Evolutionary conservation across 495 filamentous ascomycete genomes (phyloP).

Genomic region (Penicillium arizonense): DNA sequence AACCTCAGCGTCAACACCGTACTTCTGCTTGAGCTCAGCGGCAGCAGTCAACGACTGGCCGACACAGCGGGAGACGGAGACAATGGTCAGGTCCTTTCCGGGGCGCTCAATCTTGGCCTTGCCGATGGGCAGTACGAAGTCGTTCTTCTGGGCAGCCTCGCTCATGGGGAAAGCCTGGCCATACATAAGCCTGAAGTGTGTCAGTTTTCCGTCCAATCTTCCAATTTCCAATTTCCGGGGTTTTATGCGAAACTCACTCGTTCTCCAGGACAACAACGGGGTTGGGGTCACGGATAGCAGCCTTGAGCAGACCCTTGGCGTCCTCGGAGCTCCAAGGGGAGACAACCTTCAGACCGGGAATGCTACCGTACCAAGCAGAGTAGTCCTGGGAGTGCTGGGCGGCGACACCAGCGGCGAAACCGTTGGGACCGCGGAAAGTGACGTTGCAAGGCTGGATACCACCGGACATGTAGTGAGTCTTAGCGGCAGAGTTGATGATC

Average conservation of each 20-base stretch:
- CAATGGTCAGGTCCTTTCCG: slow-evolving; percentile 94
- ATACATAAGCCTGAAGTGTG: slow-evolving; percentile 69
- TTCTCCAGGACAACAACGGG: slow-evolving; percentile 95
- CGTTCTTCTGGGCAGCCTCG: slow-evolving; percentile 87
- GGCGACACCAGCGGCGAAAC: slow-evolving; percentile 91
- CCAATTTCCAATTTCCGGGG: not conserved
- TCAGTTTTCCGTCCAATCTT: slow-evolving; percentile 18
- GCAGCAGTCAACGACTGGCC: slow-evolving; percentile 89
- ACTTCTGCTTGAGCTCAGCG: slow-evolving; percentile 87
- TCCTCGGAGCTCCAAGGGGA: slow-evolving; percentile 95
- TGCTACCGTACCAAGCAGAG: slow-evolving; percentile 96
- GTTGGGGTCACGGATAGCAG: slow-evolving; percentile 97
- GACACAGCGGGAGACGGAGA: slow-evolving; percentile 90
- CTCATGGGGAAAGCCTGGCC: slow-evolving; percentile 94
- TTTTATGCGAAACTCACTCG: slow-evolving; percentile 58
- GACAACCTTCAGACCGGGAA: slow-evolving; percentile 96
- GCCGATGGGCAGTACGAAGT: slow-evolving; percentile 94
- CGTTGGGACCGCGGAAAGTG: slow-evolving; percentile 98
- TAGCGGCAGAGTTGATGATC: slow-evolving; percentile 98
- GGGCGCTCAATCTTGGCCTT: slow-evolving; percentile 98
- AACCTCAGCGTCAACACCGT: slow-evolving; percentile 93
- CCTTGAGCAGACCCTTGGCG: slow-evolving; percentile 96
- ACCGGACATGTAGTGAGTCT: slow-evolving; percentile 99
- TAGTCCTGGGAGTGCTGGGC: slow-evolving; percentile 99
- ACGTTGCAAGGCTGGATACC: slow-evolving; percentile 99